Evolutionary conservation across 805 yeast genomes (phyloP).

Genomic region (Candida maesae): DNA sequence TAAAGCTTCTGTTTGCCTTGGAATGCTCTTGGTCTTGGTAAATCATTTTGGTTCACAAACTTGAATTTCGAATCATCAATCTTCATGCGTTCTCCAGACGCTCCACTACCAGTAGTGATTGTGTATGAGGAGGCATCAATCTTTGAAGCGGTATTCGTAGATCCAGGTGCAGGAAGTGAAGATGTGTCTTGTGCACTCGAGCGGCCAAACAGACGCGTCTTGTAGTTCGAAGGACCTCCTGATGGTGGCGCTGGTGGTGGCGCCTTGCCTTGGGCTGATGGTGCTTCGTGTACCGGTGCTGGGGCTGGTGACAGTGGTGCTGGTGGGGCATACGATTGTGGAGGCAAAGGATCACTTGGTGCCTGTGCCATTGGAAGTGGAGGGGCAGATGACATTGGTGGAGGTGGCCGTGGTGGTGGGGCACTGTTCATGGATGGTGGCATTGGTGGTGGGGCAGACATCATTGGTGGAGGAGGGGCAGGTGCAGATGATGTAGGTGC

Average conservation of each 20-base stretch:
- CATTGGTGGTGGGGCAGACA: slow-evolving; percentile 13
- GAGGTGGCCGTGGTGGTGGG: slow-evolving; percentile 17
- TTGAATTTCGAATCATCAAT: slow-evolving; percentile 32
- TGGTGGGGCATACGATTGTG: slow-evolving; percentile 3
- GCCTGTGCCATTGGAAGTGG: slow-evolving; percentile 23
- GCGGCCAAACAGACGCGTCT: slow-evolving; percentile 18
- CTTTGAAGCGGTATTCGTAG: slow-evolving; percentile 17
- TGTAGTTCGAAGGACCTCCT: slow-evolving; percentile 21
- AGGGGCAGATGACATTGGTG: slow-evolving; percentile 14
- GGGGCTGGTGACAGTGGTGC: slow-evolving; percentile 19
- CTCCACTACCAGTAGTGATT: slow-evolving; percentile 26
- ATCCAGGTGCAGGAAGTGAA: slow-evolving; percentile 8
- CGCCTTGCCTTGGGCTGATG: slow-evolving; percentile 13
- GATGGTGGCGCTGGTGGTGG: slow-evolving; percentile 25
- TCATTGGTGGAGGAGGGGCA: slow-evolving; percentile 27
- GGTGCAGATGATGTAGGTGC: slow-evolving; percentile 1
- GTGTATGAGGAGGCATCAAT: slow-evolving; percentile 26
- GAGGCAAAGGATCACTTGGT: too few relatives aligned
- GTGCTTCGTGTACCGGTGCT: slow-evolving; percentile 10
- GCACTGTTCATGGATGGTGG: slow-evolving; percentile 13
- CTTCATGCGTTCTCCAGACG: slow-evolving; percentile 34
- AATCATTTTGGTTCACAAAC: slow-evolving; percentile 49
- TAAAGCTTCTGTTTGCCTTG: slow-evolving; percentile 71
- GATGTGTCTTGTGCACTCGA: slow-evolving; percentile 17
- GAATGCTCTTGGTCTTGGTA: slow-evolving; percentile 87